These are phyloP conservation scores for Hygrocybe coccinea DNA, from an alignment of 768 basidiomycete genomes.

Conservation along the genomic window DNA sequence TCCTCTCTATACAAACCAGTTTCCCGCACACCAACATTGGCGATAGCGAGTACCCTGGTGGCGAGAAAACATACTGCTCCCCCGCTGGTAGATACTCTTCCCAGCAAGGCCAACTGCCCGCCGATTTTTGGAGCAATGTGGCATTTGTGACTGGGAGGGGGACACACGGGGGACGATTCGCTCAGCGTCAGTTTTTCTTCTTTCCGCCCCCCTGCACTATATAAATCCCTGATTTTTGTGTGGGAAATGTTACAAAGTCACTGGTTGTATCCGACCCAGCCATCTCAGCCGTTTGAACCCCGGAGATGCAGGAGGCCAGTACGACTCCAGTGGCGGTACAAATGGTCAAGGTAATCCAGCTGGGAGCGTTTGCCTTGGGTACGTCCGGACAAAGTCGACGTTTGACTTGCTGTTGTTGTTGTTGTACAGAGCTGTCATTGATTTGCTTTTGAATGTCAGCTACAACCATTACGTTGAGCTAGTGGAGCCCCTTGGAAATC, in stretches of 20 bases:
- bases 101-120: conserved; percentile 42
- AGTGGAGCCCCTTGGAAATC: conserved; percentile 45
- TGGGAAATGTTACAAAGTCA: conserved; percentile 34
- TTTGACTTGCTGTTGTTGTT: not conserved
- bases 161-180: conserved; percentile 37
- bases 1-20: too few species aligned
- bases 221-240: not conserved
- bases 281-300: conserved; percentile 43
- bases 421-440: not conserved
- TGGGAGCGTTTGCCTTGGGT: conserved; percentile 50
- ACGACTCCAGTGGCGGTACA: conserved; percentile 52
- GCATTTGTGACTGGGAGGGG: conserved; percentile 41
- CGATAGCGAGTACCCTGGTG: conserved; percentile 52
- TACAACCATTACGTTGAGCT: conserved; percentile 60
- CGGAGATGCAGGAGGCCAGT: conserved; percentile 50
- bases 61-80: conserved; percentile 53
- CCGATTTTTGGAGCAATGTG: conserved; percentile 49
- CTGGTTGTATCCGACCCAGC: conserved; percentile 49
- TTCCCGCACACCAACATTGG: conserved; percentile 50
- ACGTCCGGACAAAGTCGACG: conserved; percentile 13
- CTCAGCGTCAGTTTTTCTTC: conserved; percentile 36
- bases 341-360: conserved; percentile 48
- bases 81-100: conserved; percentile 36
- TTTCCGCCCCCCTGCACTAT: not conserved
- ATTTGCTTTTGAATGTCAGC: conserved; percentile 16